Evolutionary conservation across 2,329 filamentous ascomycete species (phyloP).

Genomic region (Hypoxylon sp.): DNA sequence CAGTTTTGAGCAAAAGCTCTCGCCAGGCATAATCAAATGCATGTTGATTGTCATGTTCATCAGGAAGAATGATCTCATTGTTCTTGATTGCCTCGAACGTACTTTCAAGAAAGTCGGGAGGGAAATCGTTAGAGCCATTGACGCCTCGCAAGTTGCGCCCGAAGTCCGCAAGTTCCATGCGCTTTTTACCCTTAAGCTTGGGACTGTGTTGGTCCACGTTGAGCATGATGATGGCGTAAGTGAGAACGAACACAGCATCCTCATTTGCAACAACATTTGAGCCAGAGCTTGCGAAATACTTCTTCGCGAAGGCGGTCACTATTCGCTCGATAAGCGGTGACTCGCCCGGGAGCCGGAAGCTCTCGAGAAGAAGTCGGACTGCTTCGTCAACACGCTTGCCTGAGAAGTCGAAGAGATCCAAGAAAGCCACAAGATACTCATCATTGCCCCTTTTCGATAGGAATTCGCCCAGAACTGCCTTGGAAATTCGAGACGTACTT

Average conservation of each 20-base stretch:
- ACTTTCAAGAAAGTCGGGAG: slow-evolving; percentile 81
- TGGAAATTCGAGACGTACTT: slow-evolving; percentile 88
- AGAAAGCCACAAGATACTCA: slow-evolving; percentile 83
- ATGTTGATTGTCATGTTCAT: slow-evolving; percentile 96
- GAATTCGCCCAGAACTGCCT: slow-evolving; percentile 91
- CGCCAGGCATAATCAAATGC: slow-evolving; percentile 99
- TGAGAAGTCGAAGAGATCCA: slow-evolving; percentile 88
- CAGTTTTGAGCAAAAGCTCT: slow-evolving; percentile 88
- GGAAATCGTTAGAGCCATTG: slow-evolving; percentile 88
- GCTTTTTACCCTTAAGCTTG: slow-evolving; percentile 81
- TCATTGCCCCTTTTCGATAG: slow-evolving; percentile 93
- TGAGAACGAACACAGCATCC: slow-evolving; percentile 90
- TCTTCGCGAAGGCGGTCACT: slow-evolving; percentile 86
- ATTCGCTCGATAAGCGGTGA: slow-evolving; percentile 94
- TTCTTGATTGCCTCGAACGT: slow-evolving; percentile 93
- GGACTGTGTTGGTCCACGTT: slow-evolving; percentile 98
- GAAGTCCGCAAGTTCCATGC: slow-evolving; percentile 89
- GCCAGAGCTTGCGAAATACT: slow-evolving; percentile 79
- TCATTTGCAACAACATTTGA: slow-evolving; percentile 84
- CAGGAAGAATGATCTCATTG: slow-evolving; percentile 95
- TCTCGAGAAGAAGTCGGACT: slow-evolving; percentile 85
- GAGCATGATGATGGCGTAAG: slow-evolving; percentile 96
- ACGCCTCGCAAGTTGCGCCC: slow-evolving; percentile 90
- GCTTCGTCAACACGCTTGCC: slow-evolving; percentile 92
- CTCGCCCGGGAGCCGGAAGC: slow-evolving; percentile 94